Conservation (phyloP, 768 basidiomycete genomes). For the Gelatoporia subvermispora region DNA sequence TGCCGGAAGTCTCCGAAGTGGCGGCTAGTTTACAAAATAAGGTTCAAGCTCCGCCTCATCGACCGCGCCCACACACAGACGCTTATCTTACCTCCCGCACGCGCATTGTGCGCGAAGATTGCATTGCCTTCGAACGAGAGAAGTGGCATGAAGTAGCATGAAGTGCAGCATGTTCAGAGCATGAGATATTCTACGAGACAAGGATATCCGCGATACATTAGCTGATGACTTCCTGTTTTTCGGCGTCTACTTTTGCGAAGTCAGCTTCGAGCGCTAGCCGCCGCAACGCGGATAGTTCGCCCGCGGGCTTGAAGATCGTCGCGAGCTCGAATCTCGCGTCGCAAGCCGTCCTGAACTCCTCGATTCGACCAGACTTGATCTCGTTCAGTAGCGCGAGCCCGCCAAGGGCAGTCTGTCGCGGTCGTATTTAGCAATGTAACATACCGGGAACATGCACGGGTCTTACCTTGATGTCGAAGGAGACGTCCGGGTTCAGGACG, state of each 20-base stretch:
- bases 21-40: conserved; percentile 18
- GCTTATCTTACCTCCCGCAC: too few species aligned
- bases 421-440: neutral
- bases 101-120: too few species aligned
- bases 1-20: conserved; percentile 16
- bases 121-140: too few species aligned
- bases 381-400: conserved; percentile 45
- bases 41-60: conserved; percentile 24
- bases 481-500: conserved; percentile 36
- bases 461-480: conserved; percentile 46
- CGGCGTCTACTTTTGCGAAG: conserved; percentile 2
- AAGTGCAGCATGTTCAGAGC: too few species aligned
- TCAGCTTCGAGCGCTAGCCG: conserved; percentile 5
- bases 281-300: conserved; percentile 42
- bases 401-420: conserved; percentile 44
- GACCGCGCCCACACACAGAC: too few species aligned
- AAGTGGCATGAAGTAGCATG: too few species aligned
- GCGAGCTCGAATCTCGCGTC: conserved; percentile 53
- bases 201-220: neutral
- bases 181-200: too few species aligned
- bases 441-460: neutral
- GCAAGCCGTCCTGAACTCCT: conserved; percentile 58
- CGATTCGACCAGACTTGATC: conserved; percentile 46
- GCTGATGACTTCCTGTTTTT: conserved; percentile 11
- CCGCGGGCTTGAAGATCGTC: conserved; percentile 56